Percentiles rank a stretch among this genome's conserved stretches.
Conservation (phyloP, 306 rosid genomes). For the Vigna mungo region DNA sequence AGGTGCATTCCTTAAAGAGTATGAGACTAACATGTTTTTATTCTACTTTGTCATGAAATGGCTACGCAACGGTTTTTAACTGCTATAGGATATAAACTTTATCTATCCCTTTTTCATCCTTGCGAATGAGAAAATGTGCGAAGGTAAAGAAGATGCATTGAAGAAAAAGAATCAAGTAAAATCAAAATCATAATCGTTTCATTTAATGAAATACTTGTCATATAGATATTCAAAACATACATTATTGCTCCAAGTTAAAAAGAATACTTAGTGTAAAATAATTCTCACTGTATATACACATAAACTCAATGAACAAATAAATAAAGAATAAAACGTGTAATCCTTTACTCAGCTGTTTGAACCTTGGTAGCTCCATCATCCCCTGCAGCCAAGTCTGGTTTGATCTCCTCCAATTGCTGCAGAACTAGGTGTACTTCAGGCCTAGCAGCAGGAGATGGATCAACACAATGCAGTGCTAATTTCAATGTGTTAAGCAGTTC, state of each 20-base stretch:
- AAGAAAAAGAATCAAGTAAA: neutral
- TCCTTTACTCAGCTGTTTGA: constrained; percentile 46
- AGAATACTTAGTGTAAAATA: constrained; percentile 45
- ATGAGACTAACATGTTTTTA: too few relatives aligned
- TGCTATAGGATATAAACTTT: too few relatives aligned
- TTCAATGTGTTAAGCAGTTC: constrained; percentile 84
- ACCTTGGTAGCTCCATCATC: constrained; percentile 53
- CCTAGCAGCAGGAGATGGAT: constrained; percentile 81
- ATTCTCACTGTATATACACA: constrained; percentile 48
- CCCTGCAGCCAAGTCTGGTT: constrained; percentile 62
- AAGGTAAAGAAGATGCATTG: too few relatives aligned
- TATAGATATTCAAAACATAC: constrained; percentile 42
- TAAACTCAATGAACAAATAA: constrained; percentile 42
- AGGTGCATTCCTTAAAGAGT: too few relatives aligned
- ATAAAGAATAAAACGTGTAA: constrained; percentile 50
- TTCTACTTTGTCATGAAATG: too few relatives aligned
- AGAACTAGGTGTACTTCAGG: constrained; percentile 84
- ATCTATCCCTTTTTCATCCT: too few relatives aligned
- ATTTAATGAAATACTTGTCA: neutral
- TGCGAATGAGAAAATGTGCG: too few relatives aligned
- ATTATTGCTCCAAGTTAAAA: constrained; percentile 41
- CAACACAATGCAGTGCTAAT: constrained; percentile 86
- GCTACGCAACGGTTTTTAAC: too few relatives aligned
- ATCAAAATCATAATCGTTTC: neutral
- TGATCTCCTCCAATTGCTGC: constrained; percentile 77